phyloP scores from a whole-genome alignment of 345 rosid genomes.

The Citrus australasica region DNA sequence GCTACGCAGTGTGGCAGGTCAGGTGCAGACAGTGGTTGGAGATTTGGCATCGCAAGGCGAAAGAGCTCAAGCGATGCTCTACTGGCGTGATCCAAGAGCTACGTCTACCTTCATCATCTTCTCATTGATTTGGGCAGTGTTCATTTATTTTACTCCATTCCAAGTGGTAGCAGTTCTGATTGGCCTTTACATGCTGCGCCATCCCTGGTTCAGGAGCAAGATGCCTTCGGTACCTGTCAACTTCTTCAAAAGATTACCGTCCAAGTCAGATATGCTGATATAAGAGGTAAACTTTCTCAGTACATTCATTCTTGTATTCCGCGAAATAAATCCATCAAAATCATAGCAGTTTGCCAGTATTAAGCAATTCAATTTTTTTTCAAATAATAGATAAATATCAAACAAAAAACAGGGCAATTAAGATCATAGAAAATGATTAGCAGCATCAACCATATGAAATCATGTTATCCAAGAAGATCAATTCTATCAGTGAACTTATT shows the following conservation, averaged over 20 bases:
- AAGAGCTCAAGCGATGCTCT: slow-evolving; percentile 74
- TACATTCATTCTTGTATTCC: neutral
- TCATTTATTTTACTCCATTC: slow-evolving; percentile 79
- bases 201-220: slow-evolving; percentile 85
- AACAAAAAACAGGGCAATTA: neutral
- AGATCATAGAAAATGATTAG: neutral
- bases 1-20: slow-evolving; percentile 76
- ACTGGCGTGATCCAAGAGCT: slow-evolving; percentile 96
- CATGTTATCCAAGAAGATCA: neutral
- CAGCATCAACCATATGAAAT: neutral
- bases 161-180: slow-evolving; percentile 68
- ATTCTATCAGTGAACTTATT: neutral
- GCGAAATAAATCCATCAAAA: neutral
- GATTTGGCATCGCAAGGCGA: slow-evolving; percentile 91
- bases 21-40: slow-evolving; percentile 80
- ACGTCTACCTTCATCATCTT: slow-evolving; percentile 70
- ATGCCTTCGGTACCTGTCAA: slow-evolving; percentile 88
- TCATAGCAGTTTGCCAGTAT: neutral
- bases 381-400: neutral
- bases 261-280: slow-evolving; percentile 80
- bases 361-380: neutral
- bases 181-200: slow-evolving; percentile 81
- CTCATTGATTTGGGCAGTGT: slow-evolving; percentile 68
- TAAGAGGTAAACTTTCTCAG: slow-evolving; percentile 21
- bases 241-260: slow-evolving; percentile 94